phyloP scores from a whole-genome alignment of 257 asterid species.

The Jacaranda mimosifolia region DNA sequence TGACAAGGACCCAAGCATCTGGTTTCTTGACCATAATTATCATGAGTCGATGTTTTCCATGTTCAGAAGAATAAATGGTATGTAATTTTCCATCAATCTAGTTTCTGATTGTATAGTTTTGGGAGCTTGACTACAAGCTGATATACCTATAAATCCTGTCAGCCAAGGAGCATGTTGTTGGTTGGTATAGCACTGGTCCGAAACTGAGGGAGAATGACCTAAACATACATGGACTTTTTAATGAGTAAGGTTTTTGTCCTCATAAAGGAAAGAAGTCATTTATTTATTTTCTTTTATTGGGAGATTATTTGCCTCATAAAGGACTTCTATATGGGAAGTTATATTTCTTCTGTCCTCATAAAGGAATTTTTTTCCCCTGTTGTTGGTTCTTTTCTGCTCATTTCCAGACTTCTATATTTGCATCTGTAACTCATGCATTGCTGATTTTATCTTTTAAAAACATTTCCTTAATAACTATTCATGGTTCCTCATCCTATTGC shows the following conservation, averaged over 20 bases:
- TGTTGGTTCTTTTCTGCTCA: neutral
- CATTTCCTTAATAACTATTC: constrained; percentile 5
- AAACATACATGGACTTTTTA: constrained; percentile 74
- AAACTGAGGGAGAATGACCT: constrained; percentile 90
- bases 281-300: neutral
- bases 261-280: neutral
- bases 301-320: too few relatives aligned
- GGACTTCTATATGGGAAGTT: too few relatives aligned
- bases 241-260: constrained; percentile 63
- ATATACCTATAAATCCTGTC: constrained; percentile 41
- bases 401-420: constrained; percentile 8
- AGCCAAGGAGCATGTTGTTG: constrained; percentile 99
- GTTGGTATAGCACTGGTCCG: constrained; percentile 99
- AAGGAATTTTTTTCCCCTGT: neutral
- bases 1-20: constrained; percentile 90
- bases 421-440: constrained; percentile 7
- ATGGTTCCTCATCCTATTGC: constrained; percentile 39
- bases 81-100: constrained; percentile 22
- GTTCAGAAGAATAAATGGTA: constrained; percentile 96
- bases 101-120: constrained; percentile 26
- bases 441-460: neutral
- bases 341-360: neutral
- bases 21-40: constrained; percentile 97
- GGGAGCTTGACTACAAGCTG: constrained; percentile 13
- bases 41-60: constrained; percentile 95